Conservation (phyloP, 1,284 basidiomycete genomes). For the Sutorius eximius region DNA sequence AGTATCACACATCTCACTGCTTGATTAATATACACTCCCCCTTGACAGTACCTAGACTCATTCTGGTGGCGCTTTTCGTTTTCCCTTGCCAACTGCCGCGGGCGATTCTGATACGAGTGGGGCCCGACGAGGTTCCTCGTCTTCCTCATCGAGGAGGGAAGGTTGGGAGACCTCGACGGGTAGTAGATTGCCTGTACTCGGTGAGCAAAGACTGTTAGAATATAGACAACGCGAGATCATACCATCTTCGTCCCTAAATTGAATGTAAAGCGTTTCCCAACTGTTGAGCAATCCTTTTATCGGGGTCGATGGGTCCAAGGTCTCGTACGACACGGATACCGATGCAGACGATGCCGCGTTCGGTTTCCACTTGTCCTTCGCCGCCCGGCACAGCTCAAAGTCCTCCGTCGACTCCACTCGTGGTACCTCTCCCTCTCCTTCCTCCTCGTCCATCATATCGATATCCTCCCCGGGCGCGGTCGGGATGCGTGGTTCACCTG, state of each 20-base stretch:
- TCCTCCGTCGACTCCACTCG: conserved; percentile 46
- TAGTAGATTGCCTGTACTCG: conserved; percentile 38
- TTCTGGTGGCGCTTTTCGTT: conserved; percentile 45
- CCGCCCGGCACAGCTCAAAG: conserved; percentile 62
- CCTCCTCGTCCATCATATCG: conserved; percentile 20
- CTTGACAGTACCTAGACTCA: conserved; percentile 4
- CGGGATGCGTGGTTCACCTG: conserved; percentile 15
- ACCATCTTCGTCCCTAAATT: conserved; percentile 64
- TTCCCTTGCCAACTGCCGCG: conserved; percentile 41
- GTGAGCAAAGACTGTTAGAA: neutral
- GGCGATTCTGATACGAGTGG: conserved; percentile 17
- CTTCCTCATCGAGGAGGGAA: conserved; percentile 44
- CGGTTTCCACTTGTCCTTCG: conserved; percentile 52
- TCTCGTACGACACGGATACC: conserved; percentile 42
- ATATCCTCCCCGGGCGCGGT: conserved; percentile 26
- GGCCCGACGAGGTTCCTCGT: conserved; percentile 37
- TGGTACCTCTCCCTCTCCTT: conserved; percentile 42
- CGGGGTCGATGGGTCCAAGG: conserved; percentile 43
- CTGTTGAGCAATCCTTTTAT: conserved; percentile 53
- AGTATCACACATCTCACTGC: conserved; percentile 11
- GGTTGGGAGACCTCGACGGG: conserved; percentile 47
- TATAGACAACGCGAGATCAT: conserved; percentile 16
- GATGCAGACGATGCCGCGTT: conserved; percentile 28
- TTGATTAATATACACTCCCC: conserved; percentile 13
- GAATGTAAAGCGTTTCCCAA: conserved; percentile 67